Evolutionary conservation across 2,329 filamentous ascomycete species (phyloP), one percentile per base, ranked within the genome.

Genomic region (Pseudocercospora eumusae): DNA sequence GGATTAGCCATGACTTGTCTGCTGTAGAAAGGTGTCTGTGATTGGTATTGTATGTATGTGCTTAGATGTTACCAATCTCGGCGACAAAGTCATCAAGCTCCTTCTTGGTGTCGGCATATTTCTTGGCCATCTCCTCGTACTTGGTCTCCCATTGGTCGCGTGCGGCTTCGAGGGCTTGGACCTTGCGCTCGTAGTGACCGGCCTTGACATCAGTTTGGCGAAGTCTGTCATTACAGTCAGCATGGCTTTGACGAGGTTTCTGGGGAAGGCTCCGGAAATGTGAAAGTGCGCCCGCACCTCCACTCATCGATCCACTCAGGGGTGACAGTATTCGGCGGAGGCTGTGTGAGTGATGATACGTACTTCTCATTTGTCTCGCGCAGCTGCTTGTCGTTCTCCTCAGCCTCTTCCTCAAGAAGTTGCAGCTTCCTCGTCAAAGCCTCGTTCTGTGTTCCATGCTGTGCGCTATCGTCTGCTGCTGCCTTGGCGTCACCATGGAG

Each of bases 141-240:
- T 99, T 98, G 80, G 84, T 78, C 84, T 98, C 95, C 93, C 93
- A 97, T 80, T 93, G 87, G 80, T 97, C 92, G 74, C 91, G 90
- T 78, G 93, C 87, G 75, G 86, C 84, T 83, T 99, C 95, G 75
- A 97, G 88, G 74, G 95, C 93, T 81, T 97, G 92, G 72, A 98
- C 95, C 85, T 98, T 98, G 82, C 95, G 95, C 84, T 99, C 95
- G 81, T 93, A 98, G 84, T 99, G 93, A 74, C 93, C 95, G 75
- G 93, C 93, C 86, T 98, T 98, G 82, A 98, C 92, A 78, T 99
- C 95, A 82, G 95, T 97, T 83, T 96, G 93, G 79, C 95, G 93
- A 76, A 98, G 91, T 83, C 95, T 99, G 72, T 68, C 58, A n/a
- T 20, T 36, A 53, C 28, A 31, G 62, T 68, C 64, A 66, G 62